Evolutionary conservation across 768 basidiomycete genomes (phyloP).

Genomic region (Rhizopogon salebrosus): DNA sequence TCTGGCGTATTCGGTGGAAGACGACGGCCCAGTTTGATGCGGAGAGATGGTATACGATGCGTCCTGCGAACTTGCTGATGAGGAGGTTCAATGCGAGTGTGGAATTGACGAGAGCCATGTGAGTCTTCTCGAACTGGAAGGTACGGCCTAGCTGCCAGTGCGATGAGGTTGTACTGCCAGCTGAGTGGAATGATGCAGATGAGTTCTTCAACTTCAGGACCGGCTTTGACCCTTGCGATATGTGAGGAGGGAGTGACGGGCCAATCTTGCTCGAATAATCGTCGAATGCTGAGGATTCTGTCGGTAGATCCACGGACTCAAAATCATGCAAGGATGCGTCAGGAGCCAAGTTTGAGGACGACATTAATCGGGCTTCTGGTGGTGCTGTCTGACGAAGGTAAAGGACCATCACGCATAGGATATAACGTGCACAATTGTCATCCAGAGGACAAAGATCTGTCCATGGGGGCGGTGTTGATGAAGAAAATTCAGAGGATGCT

Average conservation of each 20-base stretch:
- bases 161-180: constrained; percentile 27
- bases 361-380: constrained; percentile 50
- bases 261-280: constrained; percentile 13
- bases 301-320: constrained; percentile 47
- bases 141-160: constrained; percentile 20
- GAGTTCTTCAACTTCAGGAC: constrained; percentile 30
- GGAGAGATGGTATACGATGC: constrained; percentile 82
- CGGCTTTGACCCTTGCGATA: constrained; percentile 33
- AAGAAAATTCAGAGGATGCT: constrained; percentile 36
- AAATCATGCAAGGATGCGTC: constrained; percentile 69
- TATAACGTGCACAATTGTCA: constrained; percentile 75
- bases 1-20: constrained; percentile 59
- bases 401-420: constrained; percentile 77
- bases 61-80: constrained; percentile 68
- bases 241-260: constrained; percentile 32
- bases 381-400: constrained; percentile 70
- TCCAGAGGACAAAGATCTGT: constrained; percentile 72
- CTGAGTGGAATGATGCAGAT: constrained; percentile 36
- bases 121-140: constrained; percentile 54
- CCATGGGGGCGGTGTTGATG: constrained; percentile 36
- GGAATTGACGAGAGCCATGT: constrained; percentile 53
- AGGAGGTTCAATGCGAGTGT: constrained; percentile 51
- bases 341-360: constrained; percentile 55
- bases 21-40: constrained; percentile 85
- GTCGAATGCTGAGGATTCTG: constrained; percentile 16